phyloP scores from a whole-genome alignment of 495 filamentous ascomycete species.

The Penicillium simplicissimum region DNA sequence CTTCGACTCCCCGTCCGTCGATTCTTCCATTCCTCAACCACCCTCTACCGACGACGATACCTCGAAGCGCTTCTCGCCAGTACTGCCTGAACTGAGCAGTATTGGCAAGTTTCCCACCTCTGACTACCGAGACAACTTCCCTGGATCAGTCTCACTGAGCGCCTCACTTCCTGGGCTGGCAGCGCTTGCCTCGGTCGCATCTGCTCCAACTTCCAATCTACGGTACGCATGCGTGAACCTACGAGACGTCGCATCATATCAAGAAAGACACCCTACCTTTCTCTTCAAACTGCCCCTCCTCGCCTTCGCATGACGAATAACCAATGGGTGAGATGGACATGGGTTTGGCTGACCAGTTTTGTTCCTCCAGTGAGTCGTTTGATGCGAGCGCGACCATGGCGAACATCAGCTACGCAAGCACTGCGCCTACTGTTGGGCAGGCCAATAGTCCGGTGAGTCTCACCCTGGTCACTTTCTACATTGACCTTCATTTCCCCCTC shows the following conservation, averaged over 20 bases:
- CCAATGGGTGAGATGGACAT: constrained; percentile 15
- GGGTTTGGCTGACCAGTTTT: constrained; percentile 34
- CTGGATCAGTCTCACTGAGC: constrained; percentile 26
- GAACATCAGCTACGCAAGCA: constrained; percentile 61
- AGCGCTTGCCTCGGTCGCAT: constrained; percentile 62
- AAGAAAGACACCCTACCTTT: no score
- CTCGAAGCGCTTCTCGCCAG: constrained; percentile 21
- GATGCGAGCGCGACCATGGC: constrained; percentile 53
- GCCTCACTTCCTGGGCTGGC: constrained; percentile 43
- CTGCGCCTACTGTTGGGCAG: constrained; percentile 65
- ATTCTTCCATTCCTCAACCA: constrained; percentile 20
- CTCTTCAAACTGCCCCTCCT: constrained; percentile 5
- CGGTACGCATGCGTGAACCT: constrained; percentile 52
- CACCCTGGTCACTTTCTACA: background rate
- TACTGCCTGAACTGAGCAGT: constrained; percentile 24
- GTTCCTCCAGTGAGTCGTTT: constrained; percentile 47
- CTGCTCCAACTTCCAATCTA: constrained; percentile 62
- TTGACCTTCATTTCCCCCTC: background rate
- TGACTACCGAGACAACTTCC: constrained; percentile 21
- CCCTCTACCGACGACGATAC: constrained; percentile 22
- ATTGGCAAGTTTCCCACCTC: constrained; percentile 24
- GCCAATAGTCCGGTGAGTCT: constrained; percentile 65
- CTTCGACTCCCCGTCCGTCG: constrained; percentile 31
- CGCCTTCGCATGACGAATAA: constrained; percentile 7
- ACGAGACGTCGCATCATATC: background rate